These are phyloP conservation scores for Paramecium sonneborni DNA, from an alignment of 73 alveolate genomes.

Conservation along the genomic window DNA sequence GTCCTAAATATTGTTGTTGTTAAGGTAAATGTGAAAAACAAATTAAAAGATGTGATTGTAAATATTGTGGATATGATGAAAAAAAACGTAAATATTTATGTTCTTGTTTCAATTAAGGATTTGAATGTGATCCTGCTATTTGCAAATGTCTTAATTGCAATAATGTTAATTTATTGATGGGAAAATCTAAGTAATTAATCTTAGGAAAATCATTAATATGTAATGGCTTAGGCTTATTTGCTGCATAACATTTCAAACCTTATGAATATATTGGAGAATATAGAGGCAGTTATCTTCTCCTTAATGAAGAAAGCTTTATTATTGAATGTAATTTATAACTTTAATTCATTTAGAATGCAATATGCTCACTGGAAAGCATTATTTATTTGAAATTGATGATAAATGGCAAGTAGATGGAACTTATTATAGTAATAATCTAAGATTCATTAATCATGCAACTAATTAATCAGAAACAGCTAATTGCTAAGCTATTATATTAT, in stretches of 20 bases:
- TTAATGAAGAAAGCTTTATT: not conserved
- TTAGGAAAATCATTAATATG: not conserved
- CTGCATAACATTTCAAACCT: not conserved
- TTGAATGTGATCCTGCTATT: slow-evolving; percentile 10
- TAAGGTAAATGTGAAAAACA: not conserved
- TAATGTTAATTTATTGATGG: not conserved
- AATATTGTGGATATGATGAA: not conserved
- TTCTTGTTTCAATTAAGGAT: not conserved
- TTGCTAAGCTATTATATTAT: not conserved
- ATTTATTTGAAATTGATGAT: not conserved
- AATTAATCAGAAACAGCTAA: not conserved
- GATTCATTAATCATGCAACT: slow-evolving; percentile 1
- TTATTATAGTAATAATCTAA: not conserved
- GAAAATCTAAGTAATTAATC: not conserved
- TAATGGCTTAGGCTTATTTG: not conserved
- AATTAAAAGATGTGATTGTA: not conserved
- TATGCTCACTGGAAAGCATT: not conserved
- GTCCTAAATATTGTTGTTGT: not conserved
- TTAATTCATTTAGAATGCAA: not conserved
- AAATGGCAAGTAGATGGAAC: slow-evolving; percentile 29
- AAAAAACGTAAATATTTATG: not conserved
- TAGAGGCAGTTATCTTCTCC: not conserved
- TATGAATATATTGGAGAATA: not conserved
- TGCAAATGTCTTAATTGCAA: not conserved
- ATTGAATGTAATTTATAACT: not conserved